Conservation (phyloP, 2,329 filamentous ascomycete genomes). For the Colletotrichum horii region DNA sequence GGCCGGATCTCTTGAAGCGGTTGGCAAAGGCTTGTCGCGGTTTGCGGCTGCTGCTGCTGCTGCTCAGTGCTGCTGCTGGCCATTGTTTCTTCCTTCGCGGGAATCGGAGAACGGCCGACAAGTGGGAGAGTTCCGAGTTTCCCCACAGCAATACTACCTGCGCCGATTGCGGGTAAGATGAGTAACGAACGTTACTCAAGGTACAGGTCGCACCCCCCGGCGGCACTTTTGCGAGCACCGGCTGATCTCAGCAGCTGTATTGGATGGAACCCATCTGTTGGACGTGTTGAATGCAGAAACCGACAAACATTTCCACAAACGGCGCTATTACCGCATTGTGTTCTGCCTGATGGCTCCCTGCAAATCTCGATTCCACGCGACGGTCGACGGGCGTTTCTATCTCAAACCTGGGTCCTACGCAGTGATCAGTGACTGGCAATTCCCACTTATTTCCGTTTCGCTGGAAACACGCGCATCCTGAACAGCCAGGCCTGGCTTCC, state of each 20-base stretch:
- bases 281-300: background rate
- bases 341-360: background rate
- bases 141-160: background rate
- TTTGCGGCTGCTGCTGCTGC: background rate
- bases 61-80: background rate
- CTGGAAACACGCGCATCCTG: background rate
- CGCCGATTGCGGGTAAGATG: background rate
- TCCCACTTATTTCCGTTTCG: slow-evolving; percentile 1
- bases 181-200: background rate
- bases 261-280: background rate
- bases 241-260: background rate
- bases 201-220: background rate
- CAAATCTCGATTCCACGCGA: background rate
- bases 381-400: background rate
- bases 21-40: slow-evolving; percentile 3
- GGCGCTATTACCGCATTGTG: background rate
- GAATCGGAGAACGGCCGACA: background rate
- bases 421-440: background rate
- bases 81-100: background rate
- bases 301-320: background rate
- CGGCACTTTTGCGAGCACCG: background rate
- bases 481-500: background rate
- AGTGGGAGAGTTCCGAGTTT: background rate
- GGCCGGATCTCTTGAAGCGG: slow-evolving; percentile 4
- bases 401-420: background rate